Base-by-base conservation (phyloP, 129 eudicot species). In the Lonicera japonica region DNA sequence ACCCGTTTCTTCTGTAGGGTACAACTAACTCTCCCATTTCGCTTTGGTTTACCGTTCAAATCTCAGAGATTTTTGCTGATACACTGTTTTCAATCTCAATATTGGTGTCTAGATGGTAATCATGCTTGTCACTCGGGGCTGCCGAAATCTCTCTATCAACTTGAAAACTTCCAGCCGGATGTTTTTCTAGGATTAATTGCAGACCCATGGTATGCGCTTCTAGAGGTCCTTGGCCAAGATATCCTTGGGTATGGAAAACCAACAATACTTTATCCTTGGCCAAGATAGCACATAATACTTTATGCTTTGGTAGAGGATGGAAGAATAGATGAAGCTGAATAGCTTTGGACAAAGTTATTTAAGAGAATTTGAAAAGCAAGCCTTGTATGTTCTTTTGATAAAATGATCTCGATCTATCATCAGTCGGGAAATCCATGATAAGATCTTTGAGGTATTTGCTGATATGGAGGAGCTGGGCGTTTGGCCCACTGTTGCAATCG, bases 391-490 rank as follows among this genome's bases (percentile, higher is more conserved):
- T 90, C 82, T n/a, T 90, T 86, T 67, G 89, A 86, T 59, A 86
- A 81, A 73, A 91, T 91, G 90, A 79, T 91, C 64, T 48, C 85
- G 25, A 84, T 91, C 20, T 91, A 84, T 82, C 73, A 84, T 69
- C 78, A 38, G 46, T n/a, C 79, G 71, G 63, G 80, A 76, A 55
- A 75, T 91, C 95, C 89, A 86, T 68, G 95, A 90, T 56, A 82
- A 90, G 63, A 81, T 86, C 83, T 90, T 90, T 82, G 97, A 86
- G 97, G 75, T 83, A 38, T 91, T 91, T 82, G 95, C 95, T 57
- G 97, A 91, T 75, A 91, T 91, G 97, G 97, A 91, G 69, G 97
- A 91, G 81, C 94, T 91, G 55, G 88, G 97, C 40, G 73, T 82
- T 17, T 71, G 83, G 21, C 97, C 94, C 2, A 91, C 94, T 1